Conservation (phyloP, 1,284 basidiomycete genomes). For the Volvariella volvacea region DNA sequence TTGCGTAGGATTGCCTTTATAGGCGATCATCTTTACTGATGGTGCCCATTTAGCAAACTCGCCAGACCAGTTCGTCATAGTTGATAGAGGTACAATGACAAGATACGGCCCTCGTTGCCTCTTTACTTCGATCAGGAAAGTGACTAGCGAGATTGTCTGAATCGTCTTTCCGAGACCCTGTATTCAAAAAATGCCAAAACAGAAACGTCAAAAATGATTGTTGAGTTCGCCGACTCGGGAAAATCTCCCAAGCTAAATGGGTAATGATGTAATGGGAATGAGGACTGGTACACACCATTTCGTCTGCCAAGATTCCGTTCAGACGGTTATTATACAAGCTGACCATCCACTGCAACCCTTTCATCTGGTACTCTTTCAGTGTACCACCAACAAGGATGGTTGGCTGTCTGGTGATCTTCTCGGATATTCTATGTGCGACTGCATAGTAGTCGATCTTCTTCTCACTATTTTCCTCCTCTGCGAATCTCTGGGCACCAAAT, state of each 20-base stretch:
- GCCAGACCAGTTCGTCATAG: slow-evolving; percentile 97
- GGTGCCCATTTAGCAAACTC: slow-evolving; percentile 99
- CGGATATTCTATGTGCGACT: slow-evolving; percentile 90
- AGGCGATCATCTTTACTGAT: slow-evolving; percentile 76
- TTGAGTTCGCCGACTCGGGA: no score
- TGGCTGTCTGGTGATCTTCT: slow-evolving; percentile 85
- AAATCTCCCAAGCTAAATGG: no score
- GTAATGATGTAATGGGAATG: background rate
- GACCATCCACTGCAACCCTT: slow-evolving; percentile 97
- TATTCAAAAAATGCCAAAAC: slow-evolving; percentile 13
- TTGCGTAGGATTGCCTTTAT: slow-evolving; percentile 90
- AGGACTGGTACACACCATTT: slow-evolving; percentile 73
- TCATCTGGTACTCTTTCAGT: slow-evolving; percentile 90
- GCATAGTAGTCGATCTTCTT: slow-evolving; percentile 96
- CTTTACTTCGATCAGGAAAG: slow-evolving; percentile 94
- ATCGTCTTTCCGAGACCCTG: slow-evolving; percentile 96
- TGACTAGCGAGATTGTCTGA: slow-evolving; percentile 93
- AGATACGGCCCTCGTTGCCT: slow-evolving; percentile 92
- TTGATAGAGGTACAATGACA: slow-evolving; percentile 96
- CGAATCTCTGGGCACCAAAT: slow-evolving; percentile 76
- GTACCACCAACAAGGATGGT: slow-evolving; percentile 77
- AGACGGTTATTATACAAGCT: slow-evolving; percentile 98
- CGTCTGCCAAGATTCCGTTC: slow-evolving; percentile 95
- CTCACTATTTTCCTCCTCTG: slow-evolving; percentile 49
- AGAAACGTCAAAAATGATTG: slow-evolving; percentile 1